Conservation (phyloP, 2,329 filamentous ascomycete genomes). For the Pseudocercospora crystallina region DNA sequence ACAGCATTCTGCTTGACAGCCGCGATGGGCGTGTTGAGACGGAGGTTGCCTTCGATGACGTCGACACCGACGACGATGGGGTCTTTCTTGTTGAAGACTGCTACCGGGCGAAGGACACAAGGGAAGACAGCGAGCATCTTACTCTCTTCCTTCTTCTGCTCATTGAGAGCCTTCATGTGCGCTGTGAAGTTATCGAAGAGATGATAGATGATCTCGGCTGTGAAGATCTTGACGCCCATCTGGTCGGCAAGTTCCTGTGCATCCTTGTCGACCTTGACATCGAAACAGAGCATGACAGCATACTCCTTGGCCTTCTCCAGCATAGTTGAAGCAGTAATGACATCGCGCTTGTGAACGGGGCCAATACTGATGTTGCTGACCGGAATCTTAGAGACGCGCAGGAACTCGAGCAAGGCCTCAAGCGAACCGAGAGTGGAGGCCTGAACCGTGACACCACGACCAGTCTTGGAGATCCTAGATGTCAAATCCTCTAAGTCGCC, state of each 20-base stretch:
- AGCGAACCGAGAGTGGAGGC: conserved; percentile 96
- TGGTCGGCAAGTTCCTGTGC: conserved; percentile 88
- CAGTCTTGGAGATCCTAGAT: conserved; percentile 85
- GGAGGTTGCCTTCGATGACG: conserved; percentile 84
- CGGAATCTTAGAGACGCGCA: conserved; percentile 93
- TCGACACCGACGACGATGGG: conserved; percentile 96
- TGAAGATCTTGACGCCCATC: conserved; percentile 95
- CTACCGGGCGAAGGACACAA: conserved; percentile 83
- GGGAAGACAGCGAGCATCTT: conserved; percentile 97
- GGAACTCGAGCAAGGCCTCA: conserved; percentile 93
- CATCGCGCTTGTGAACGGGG: conserved; percentile 95
- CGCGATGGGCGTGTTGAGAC: conserved; percentile 84
- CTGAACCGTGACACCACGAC: conserved; percentile 93
- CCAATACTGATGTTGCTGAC: conserved; percentile 97
- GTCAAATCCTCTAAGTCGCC: conserved; percentile 88
- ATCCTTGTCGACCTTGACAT: conserved; percentile 98
- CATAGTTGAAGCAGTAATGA: conserved; percentile 93
- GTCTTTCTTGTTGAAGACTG: conserved; percentile 96
- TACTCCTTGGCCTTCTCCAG: conserved; percentile 91
- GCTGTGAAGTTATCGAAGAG: conserved; percentile 95
- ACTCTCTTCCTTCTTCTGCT: conserved; percentile 93
- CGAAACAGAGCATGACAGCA: conserved; percentile 99
- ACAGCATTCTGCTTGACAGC: conserved; percentile 78
- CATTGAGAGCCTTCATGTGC: conserved; percentile 83
- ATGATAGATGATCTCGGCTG: conserved; percentile 98